These are phyloP conservation scores for Prunus mira DNA, from an alignment of 306 rosid genomes.

Conservation along the genomic window DNA sequence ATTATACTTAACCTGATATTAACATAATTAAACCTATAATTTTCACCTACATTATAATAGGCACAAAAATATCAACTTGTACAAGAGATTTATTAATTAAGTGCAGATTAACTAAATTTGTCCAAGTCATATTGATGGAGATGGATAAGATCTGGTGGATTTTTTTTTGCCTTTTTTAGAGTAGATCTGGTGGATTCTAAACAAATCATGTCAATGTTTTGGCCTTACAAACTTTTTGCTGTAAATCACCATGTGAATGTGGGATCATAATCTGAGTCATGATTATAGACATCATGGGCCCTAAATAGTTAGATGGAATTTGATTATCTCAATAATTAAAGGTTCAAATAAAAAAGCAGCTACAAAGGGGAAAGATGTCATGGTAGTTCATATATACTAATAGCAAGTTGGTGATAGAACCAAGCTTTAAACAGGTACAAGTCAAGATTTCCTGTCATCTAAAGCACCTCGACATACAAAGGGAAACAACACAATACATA, in stretches of 20 bases:
- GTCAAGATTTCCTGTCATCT: conserved; percentile 48
- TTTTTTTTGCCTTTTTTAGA: neutral
- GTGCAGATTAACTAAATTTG: neutral
- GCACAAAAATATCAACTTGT: neutral
- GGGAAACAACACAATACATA: conserved; percentile 44
- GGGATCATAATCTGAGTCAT: conserved; percentile 38
- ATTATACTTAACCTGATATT: neutral
- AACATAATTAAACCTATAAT: neutral
- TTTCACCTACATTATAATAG: neutral
- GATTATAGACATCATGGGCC: conserved; percentile 33
- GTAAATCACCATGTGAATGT: conserved; percentile 43
- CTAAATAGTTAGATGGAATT: conserved; percentile 6
- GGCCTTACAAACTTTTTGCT: conserved; percentile 8
- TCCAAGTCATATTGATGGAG: conserved; percentile 12
- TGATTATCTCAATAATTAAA: conserved; percentile 35
- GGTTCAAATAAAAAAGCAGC: conserved; percentile 23
- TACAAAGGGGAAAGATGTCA: conserved; percentile 20
- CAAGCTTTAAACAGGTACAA: conserved; percentile 44
- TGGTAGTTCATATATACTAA: conserved; percentile 40
- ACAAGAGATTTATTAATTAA: neutral
- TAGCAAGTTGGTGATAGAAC: conserved; percentile 25
- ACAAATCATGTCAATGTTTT: conserved; percentile 27
- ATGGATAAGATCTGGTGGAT: conserved; percentile 10
- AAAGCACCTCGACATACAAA: conserved; percentile 39
- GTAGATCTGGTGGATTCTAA: neutral